Base-by-base conservation (phyloP, 169 alveolate genomes). In the Plasmodium knowlesi region DNA sequence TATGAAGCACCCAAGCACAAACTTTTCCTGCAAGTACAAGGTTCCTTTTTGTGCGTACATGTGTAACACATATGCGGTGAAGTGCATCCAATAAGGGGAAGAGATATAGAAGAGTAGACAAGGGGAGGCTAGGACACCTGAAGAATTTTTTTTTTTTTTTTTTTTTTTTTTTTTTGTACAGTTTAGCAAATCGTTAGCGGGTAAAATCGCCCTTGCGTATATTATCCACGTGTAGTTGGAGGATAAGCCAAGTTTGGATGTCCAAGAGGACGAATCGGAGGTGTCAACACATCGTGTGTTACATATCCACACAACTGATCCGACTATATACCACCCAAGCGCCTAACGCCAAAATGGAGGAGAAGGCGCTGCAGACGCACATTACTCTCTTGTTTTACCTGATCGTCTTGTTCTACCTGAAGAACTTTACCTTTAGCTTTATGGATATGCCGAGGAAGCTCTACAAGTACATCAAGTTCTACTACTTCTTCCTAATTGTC, bases 331-430 rank as follows among this genome's bases (percentile, higher is more conserved):
- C 39, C 5, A 32, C 39, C 39, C 39, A 1, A 32, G 5, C 39
- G 39, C 1, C 39, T 32, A 32, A 19, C 25, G n/a, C 53, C n/a
- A 88, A 57, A 37, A 88, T 88, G 94, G 94, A 88, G 16, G 89
- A 88, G 8, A 88, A 88, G 70, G 30, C 81, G 10, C 28, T 88
- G 70, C 94, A 88, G 30, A 79, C 94, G 16, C 85, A 88, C 67
- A 88, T 88, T 6, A 88, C 94, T 0, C 12, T 88, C n/a, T 78
- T 88, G 53, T 76, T 88, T n/a, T 88, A 88, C 67, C 61, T 88
- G 32, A 67, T 88, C n/a, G 19, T 88, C 34, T n/a, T 88, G 25
- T 76, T 78, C 80, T 88, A 88, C 80, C 67, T 88, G 46, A 88
- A 88, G n/a, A 88, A 57, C 8, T 74, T 79, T 41, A 79, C 94